Base-by-base conservation (phyloP, 176 grass and related monocot species). In the Rhynchospora breviuscula region DNA sequence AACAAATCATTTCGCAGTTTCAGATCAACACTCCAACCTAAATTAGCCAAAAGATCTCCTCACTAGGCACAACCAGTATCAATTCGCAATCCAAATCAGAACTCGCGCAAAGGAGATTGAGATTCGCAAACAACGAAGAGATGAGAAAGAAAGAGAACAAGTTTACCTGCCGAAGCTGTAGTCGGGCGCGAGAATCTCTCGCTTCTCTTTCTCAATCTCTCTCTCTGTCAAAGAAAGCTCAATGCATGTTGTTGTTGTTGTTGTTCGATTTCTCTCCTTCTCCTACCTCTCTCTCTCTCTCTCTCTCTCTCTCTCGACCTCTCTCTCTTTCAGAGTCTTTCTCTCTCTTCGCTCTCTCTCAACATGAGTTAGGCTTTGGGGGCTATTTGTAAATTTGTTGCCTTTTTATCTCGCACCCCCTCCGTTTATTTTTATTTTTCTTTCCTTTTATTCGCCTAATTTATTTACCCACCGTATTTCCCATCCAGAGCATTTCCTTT, bases 231-330 rank as follows among this genome's bases (percentile, higher is more conserved):
- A 68, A 22, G 44, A 62, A 10, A 22, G 17, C 63, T 82, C 80
- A 81, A 84, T 81, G 86, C 87, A 58, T 84, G 63, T 78, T 40
- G 35, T 40, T 85, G 73, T 57, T 84, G 63, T 78, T 40, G 35
- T 40, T 85, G 73, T 35, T 61, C 73, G 53, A 81, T 92, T 91
- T 79, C 83, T 84, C 88, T 79, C 81, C 74, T 23, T 61, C 60
- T 57, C 13, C 85, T 88, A 81, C 86, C 85, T 92, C 88, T n/a
- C 35, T 47, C 26, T 18, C 77, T 51, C 72, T 48, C 82, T 68
- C 79, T 67, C 18, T 57, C 84, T 54, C 76, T 15, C n/a, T 10
- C 77, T 51, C 72, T 48, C 60, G 12, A 78, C 7, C 82, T 68
- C 79, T 67, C 18, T 57, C 84, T 54, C 76, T 15, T 43, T 17